phyloP scores from a whole-genome alignment of 2,329 filamentous ascomycete genomes.

The Trichoderma breve region DNA sequence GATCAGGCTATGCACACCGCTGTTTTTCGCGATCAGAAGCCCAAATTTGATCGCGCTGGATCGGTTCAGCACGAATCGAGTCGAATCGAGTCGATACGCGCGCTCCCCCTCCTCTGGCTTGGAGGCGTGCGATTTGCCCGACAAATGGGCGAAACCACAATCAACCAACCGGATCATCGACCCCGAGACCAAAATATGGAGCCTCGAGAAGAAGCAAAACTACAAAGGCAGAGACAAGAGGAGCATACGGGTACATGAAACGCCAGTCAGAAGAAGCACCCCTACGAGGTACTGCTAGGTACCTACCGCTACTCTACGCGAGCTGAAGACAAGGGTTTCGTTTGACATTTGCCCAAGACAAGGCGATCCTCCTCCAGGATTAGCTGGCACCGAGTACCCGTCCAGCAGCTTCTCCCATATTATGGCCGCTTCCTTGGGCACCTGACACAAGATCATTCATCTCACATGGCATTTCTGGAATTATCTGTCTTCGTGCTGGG shows the following conservation, averaged over 20 bases:
- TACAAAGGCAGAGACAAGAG: not conserved
- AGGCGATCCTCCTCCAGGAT: not conserved
- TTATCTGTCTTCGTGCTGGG: not conserved
- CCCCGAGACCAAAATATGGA: not conserved
- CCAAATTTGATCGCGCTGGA: not conserved
- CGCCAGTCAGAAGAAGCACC: not conserved
- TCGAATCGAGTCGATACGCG: not conserved
- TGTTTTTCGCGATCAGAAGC: not conserved
- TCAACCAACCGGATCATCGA: not conserved
- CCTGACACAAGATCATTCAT: not conserved
- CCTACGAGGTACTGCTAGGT: not conserved
- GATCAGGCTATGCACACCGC: not conserved
- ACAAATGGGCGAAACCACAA: not conserved
- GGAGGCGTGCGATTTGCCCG: not conserved
- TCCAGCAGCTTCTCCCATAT: not conserved
- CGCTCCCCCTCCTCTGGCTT: not conserved
- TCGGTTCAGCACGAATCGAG: not conserved
- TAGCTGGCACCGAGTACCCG: not conserved
- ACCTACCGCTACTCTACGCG: not conserved
- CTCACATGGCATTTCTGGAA: not conserved
- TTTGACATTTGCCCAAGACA: not conserved
- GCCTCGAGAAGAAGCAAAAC: not conserved
- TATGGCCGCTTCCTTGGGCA: not conserved
- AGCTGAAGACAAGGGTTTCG: not conserved
- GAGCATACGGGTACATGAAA: not conserved